Base-by-base conservation (phyloP, 2,329 filamentous ascomycete genomes). In the Cytospora chrysosperma region DNA sequence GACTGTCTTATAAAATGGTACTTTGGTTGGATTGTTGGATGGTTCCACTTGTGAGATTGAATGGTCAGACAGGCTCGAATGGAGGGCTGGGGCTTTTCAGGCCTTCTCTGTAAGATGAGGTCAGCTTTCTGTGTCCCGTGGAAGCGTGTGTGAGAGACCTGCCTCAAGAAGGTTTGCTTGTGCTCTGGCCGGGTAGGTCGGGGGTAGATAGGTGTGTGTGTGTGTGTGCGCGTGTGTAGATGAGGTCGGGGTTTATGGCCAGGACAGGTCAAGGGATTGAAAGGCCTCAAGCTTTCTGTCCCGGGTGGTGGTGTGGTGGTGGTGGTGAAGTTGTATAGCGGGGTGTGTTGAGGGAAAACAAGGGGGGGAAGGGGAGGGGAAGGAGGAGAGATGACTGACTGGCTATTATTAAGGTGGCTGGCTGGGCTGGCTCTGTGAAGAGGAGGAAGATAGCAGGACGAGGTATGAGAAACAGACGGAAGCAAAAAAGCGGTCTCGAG, bases 31-130 rank as follows among this genome's bases (percentile, higher is more conserved):
- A 4, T 37, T 21, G 53, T 21, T 32, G 51, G 43, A n/a, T 55
- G 47, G 34, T 61, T 58, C 32, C 54, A 55, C 50, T 49, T 37
- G 56, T 61, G 56, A 57, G 37, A 34, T 56, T 32, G 51, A 56
- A 56, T 37, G 43, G 37, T 24, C 19, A 24, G 40, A 27, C 50
- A 30, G 27, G 50, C 15, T 52, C 54, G 50, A 59, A 24, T 50
- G 51, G 51, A 47, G 55, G 57, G 53, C 27, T 58, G 52, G 49
- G 47, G 19, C 37, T 5, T 51, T 56, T 53, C 26, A 30, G 62
- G 56, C 53, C 43, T 55, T 43, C 24, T 30, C 58, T 61, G 3
- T 21, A 24, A 26, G 8, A 30, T 27, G 49, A 57, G 43, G 34
- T 61, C 34, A 64, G 62, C 57, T 28, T 28, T 49, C 62, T 49